These are phyloP conservation scores for Capsicum pubescens DNA, from an alignment of 257 asterid species.

Conservation along the genomic window DNA sequence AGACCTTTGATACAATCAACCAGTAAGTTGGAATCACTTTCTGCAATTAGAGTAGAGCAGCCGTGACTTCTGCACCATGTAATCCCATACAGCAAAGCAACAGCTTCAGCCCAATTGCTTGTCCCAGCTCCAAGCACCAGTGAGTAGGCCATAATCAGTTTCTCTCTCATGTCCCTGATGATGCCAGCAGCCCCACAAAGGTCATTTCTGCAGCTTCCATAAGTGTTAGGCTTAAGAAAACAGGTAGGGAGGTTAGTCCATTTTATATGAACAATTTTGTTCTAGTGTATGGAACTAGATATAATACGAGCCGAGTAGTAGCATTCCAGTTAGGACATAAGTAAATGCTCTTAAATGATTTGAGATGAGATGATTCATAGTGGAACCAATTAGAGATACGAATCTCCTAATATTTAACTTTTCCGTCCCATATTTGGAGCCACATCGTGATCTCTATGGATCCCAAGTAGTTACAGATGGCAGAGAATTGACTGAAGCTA, in stretches of 20 bases:
- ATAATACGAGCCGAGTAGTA: not conserved
- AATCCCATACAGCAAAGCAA: not conserved
- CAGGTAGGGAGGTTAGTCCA: not conserved
- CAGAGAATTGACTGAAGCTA: constrained; percentile 6
- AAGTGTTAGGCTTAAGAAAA: not conserved
- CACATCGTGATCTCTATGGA: not conserved
- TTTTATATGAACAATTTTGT: not conserved
- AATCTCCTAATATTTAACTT: constrained; percentile 2
- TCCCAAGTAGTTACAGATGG: not conserved
- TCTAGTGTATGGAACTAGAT: not conserved
- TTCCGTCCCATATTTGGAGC: constrained; percentile 5
- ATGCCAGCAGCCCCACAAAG: not conserved
- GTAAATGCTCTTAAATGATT: not conserved
- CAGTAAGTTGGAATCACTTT: no score
- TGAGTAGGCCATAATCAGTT: not conserved
- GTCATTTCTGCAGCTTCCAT: not conserved
- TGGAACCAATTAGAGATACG: not conserved
- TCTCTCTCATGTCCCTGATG: constrained; percentile 8
- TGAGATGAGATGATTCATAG: not conserved
- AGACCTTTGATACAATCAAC: no score
- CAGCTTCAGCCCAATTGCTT: not conserved
- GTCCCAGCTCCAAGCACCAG: constrained; percentile 6
- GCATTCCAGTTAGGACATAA: not conserved
- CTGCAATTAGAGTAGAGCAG: no score
- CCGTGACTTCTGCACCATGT: not conserved